These are phyloP conservation scores for Gossypium herbaceum DNA, from an alignment of 345 rosid genomes.

Conservation along the genomic window DNA sequence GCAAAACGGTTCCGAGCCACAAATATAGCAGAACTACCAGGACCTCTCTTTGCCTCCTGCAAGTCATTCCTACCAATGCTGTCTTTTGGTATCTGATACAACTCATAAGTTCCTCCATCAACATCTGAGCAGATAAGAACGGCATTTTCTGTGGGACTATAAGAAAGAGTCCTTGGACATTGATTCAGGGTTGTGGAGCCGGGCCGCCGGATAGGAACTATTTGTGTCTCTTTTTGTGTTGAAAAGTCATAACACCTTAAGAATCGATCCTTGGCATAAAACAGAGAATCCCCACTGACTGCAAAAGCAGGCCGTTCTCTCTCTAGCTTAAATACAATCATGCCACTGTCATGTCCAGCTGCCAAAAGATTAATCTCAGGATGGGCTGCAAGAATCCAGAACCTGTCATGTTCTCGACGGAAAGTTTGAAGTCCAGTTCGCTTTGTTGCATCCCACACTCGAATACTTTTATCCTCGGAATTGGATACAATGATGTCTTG, in stretches of 20 bases:
- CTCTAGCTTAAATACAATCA: constrained; percentile 96
- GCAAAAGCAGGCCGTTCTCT: constrained; percentile 97
- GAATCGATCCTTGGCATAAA: constrained; percentile 79
- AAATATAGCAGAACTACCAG: constrained; percentile 78
- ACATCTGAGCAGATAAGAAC: constrained; percentile 83
- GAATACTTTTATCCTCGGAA: constrained; percentile 94
- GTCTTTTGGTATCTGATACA: constrained; percentile 79
- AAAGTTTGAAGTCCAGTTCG: constrained; percentile 88
- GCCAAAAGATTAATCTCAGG: constrained; percentile 97
- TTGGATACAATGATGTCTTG: constrained; percentile 97
- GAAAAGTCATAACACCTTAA: constrained; percentile 75
- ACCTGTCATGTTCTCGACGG: constrained; percentile 92
- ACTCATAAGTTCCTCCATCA: constrained; percentile 91
- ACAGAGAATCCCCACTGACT: constrained; percentile 66
- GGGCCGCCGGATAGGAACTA: constrained; percentile 77
- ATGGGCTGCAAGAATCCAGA: constrained; percentile 92
- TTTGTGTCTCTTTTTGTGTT: constrained; percentile 68
- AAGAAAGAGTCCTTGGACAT: constrained; percentile 85
- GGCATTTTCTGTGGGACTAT: constrained; percentile 91
- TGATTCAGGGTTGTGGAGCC: constrained; percentile 75
- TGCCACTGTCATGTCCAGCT: constrained; percentile 96
- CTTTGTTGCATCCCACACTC: constrained; percentile 97
- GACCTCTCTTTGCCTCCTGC: constrained; percentile 86
- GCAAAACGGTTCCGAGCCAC: constrained; percentile 86
- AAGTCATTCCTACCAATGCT: constrained; percentile 64